Evolutionary conservation across 768 basidiomycete species (phyloP).

Genomic region (Amanita muscaria): DNA sequence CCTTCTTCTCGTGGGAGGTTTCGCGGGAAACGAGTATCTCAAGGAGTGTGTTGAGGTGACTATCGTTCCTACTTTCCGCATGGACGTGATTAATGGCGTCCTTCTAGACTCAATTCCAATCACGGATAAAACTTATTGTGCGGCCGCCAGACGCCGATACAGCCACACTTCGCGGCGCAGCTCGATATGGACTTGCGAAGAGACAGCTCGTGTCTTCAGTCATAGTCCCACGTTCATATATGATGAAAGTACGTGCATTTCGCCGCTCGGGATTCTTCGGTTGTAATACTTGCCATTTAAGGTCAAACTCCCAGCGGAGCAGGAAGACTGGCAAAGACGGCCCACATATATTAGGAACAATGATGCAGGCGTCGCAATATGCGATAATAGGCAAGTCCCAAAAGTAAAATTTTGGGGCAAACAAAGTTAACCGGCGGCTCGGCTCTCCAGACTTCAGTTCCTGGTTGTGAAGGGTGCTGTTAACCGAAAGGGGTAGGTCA

Average conservation of each 20-base stretch:
- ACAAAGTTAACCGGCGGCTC: constrained; percentile 14
- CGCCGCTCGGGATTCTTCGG: constrained; percentile 1
- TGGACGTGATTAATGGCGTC: constrained; percentile 7
- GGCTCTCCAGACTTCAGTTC: constrained; percentile 61
- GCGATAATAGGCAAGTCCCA: constrained; percentile 66
- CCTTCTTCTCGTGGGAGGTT: constrained; percentile 83
- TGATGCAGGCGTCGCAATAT: constrained; percentile 67
- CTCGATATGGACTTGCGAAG: constrained; percentile 75
- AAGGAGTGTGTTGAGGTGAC: constrained; percentile 69
- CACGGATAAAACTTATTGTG: constrained; percentile 64
- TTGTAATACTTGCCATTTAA: constrained; percentile 18
- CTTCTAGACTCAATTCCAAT: constrained; percentile 55
- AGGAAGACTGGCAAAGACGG: constrained; percentile 76
- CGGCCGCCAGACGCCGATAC: constrained; percentile 84
- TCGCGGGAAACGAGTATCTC: constrained; percentile 80
- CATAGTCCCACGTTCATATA: constrained; percentile 74
- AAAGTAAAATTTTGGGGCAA: constrained; percentile 12
- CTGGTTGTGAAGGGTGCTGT: constrained; percentile 84
- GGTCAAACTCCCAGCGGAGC: constrained; percentile 86
- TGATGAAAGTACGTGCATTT: constrained; percentile 62
- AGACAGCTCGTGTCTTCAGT: constrained; percentile 72
- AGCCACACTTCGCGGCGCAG: constrained; percentile 82
- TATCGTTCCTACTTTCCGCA: constrained; percentile 11
- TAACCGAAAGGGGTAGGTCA: constrained; percentile 68
- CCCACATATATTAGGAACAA: constrained; percentile 78